Conservation (phyloP, 2,329 filamentous ascomycete genomes). For the Monosporascus sp. region DNA sequence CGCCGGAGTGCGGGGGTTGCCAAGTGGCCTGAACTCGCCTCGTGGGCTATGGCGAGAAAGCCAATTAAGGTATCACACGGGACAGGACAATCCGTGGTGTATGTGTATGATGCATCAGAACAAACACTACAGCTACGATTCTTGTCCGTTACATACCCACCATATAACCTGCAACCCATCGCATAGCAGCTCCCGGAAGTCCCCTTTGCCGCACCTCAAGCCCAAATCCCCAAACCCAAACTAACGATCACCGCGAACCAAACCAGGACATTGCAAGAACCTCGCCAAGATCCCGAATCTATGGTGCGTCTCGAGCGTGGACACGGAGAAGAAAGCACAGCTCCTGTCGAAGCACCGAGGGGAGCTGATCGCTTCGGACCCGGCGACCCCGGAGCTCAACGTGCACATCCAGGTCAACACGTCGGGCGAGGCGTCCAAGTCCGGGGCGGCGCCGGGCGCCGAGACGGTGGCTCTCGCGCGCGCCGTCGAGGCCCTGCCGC, state of each 20-base stretch:
- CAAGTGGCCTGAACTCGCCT: too few species aligned
- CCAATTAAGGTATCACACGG: too few species aligned
- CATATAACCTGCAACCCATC: neutral
- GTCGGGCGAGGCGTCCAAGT: constrained; percentile 80
- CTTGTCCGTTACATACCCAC: too few species aligned
- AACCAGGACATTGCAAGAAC: constrained; percentile 78
- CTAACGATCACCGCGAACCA: constrained; percentile 1
- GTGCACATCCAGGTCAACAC: constrained; percentile 96
- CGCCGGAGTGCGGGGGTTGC: too few species aligned
- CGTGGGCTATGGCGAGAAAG: too few species aligned
- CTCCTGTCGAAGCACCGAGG: constrained; percentile 73
- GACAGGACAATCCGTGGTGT: too few species aligned
- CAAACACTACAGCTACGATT: too few species aligned
- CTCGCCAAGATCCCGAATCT: constrained; percentile 84
- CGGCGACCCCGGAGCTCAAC: constrained; percentile 43
- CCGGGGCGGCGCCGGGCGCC: constrained; percentile 66
- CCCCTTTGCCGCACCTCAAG: neutral
- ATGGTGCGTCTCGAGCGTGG: constrained; percentile 87
- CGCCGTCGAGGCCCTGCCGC: constrained; percentile 61
- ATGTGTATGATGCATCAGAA: too few species aligned
- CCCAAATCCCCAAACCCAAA: neutral
- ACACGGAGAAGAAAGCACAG: constrained; percentile 80
- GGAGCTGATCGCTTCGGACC: constrained; percentile 41
- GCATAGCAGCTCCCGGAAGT: constrained; percentile 1
- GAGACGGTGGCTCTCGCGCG: constrained; percentile 61